Conservation (phyloP, 768 basidiomycete species). For the Tremella yokohamensis region DNA sequence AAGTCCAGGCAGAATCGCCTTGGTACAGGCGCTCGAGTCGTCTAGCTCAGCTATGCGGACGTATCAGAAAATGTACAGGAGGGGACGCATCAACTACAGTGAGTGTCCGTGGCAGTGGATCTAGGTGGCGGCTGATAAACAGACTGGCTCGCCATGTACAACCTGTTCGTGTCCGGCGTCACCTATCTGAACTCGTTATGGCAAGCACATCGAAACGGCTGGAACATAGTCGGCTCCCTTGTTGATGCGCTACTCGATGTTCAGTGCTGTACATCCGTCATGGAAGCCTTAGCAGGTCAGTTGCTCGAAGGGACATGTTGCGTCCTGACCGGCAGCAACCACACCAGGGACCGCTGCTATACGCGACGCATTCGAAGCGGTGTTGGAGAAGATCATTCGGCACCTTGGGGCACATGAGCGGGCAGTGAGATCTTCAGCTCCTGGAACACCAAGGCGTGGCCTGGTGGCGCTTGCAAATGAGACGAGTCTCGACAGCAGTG, state of each 20-base stretch:
- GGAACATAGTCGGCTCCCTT: constrained; percentile 20
- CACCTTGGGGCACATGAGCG: not conserved
- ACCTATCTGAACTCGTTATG: constrained; percentile 26
- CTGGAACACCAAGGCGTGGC: no score
- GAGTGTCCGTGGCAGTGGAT: not conserved
- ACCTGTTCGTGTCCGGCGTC: constrained; percentile 24
- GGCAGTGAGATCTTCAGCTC: no score
- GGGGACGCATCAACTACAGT: constrained; percentile 14
- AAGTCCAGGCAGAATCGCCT: constrained; percentile 5
- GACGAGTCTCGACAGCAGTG: no score
- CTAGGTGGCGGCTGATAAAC: not conserved
- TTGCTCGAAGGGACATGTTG: not conserved
- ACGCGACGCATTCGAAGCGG: constrained; percentile 12
- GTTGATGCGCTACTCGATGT: constrained; percentile 28
- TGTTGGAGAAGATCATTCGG: constrained; percentile 12
- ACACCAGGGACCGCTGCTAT: constrained; percentile 18
- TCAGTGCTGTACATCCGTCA: constrained; percentile 18
- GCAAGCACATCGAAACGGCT: constrained; percentile 16
- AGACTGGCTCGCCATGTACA: constrained; percentile 24
- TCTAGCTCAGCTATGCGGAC: constrained; percentile 11
- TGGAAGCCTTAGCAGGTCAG: constrained; percentile 30
- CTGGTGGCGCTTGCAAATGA: no score
- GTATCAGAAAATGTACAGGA: constrained; percentile 23
- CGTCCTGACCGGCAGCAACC: constrained; percentile 7
- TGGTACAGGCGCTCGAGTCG: not conserved